Percentiles rank a stretch among this genome's conserved stretches.
Conservation (phyloP, 2,329 filamentous ascomycete genomes). For the Sporothrix mexicana region DNA sequence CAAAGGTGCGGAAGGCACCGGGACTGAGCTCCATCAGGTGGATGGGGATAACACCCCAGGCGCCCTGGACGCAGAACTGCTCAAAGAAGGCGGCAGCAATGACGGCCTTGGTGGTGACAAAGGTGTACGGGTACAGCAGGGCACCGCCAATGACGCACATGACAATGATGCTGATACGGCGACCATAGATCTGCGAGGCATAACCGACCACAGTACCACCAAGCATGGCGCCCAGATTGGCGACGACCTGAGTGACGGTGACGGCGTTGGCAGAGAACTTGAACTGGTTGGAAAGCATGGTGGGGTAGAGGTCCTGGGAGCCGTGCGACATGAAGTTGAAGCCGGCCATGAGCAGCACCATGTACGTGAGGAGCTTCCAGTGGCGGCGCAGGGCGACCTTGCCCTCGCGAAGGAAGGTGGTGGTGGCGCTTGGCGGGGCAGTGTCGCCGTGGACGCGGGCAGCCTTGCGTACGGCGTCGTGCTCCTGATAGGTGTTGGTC, state of each 20-base stretch:
- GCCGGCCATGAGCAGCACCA: constrained; percentile 85
- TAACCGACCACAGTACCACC: constrained; percentile 77
- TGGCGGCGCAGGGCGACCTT: constrained; percentile 74
- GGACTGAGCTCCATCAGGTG: constrained; percentile 79
- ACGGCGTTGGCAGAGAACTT: constrained; percentile 37
- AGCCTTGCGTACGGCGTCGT: constrained; percentile 48
- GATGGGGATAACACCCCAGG: constrained; percentile 78
- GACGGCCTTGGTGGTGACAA: constrained; percentile 63
- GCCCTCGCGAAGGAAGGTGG: constrained; percentile 70
- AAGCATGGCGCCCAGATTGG: constrained; percentile 78
- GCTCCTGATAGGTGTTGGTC: constrained; percentile 37
- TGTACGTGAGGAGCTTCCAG: constrained; percentile 79
- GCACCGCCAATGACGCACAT: constrained; percentile 64
- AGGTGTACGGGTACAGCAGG: constrained; percentile 73
- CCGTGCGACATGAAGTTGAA: constrained; percentile 81
- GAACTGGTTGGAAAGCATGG: constrained; percentile 60
- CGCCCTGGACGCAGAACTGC: constrained; percentile 78
- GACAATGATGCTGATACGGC: constrained; percentile 69
- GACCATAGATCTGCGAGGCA: constrained; percentile 74
- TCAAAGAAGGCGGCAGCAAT: constrained; percentile 70
- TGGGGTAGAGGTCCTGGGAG: constrained; percentile 81
- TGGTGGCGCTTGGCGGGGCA: constrained; percentile 64
- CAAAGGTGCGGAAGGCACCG: constrained; percentile 73
- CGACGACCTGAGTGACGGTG: constrained; percentile 66
- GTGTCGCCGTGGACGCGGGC: constrained; percentile 57